Base-by-base conservation (phyloP, 2,329 filamentous ascomycete genomes). In the Cladosporium velox region DNA sequence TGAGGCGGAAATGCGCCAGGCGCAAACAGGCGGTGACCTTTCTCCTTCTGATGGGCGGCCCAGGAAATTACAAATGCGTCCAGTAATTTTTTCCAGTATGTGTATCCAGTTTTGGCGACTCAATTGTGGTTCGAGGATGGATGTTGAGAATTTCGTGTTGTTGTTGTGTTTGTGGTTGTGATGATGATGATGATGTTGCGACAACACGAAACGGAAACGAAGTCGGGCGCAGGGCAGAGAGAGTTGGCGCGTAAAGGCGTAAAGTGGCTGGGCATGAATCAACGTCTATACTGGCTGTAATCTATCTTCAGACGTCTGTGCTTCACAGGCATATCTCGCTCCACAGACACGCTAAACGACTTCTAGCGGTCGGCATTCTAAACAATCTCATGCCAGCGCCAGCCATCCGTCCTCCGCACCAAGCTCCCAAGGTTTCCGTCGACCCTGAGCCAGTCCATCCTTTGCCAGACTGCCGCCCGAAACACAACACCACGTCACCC, bases 401-500 rank as follows among this genome's bases (percentile, higher is more conserved):
- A 64, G 60, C 60, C 60, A 38, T 55, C 60, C 30, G 32, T 49
- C 12, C 38, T 47, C 52, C 52, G 26, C 52, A 55, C 52, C 26
- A 55, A 14, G 41, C 41, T 21, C 38, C 59, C 59, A 21, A 30
- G 54, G 30, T 18, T 32, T 24, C 60, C 35, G 35, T 41, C 55
- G 52, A 57, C 52, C 62, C 62, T 58, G 58, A 35, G 47, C 64
- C 55, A 54, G 54, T 65, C 64, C 57, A 65, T 49, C 44, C 41
- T 47, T 14, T 35, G 28, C 15, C 47, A 44, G 26, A 34, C 32
- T 32, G 18, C 21, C 51, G 47, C 55, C 47, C 65, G 49, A 65
- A 69, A 65, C 63, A 66, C 63, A 69, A 69, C 30, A 28, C 55
- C 67, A 68, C 69, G 68, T 71, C 66, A 70, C 58, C 30, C 49